Evolutionary conservation across 805 yeast genomes (phyloP), one percentile per base, ranked within the genome.

Genomic region (Lipomyces yamadae): DNA sequence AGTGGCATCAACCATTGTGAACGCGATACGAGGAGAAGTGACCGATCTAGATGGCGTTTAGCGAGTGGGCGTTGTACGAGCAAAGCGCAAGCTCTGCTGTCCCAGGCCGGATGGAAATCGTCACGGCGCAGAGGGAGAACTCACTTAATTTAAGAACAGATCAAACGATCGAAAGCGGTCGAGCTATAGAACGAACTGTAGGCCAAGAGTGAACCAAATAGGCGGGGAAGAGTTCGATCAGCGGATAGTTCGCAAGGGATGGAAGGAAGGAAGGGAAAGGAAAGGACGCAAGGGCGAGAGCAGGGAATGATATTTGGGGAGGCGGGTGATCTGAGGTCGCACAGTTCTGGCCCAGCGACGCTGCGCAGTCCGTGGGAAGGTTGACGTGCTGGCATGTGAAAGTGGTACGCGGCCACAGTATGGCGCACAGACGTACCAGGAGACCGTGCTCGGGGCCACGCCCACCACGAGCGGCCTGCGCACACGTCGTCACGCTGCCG

Each of bases 341-440:
- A 30, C 32, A 42, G 48, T 6, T 24, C 50, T 45, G 24, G 33
- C 57, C 35, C 24, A 37, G 42, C 58, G 58, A 24, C 34, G 30
- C 30, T 34, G 29, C 18, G 18, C 58, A 32, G 30, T 45, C 24
- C 50, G 18, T 24, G 60, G 29, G 10, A 29, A 15, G 60, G 18
- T 18, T 48, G 53, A 57, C 63, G 30, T 18, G 8, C 32, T 15
- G 18, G 32, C 64, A 61, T 61, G 64, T 61, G 64, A 61, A 61
- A 61, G 64, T 35, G 55, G 52, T 33, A 15, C 24, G 30, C 35
- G 39, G 1, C n/a, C 24, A 30, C 50, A 39, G 60, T 42, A 42
- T 24, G 48, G 29, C 48, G 48, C 24, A 42, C 48, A 24, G 48
- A 42, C 48, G 48, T 42, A 42, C 48, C 48, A 15, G 11, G 7